These are phyloP conservation scores for Dryas integrifolia DNA, from an alignment of 331 rosid species.

Conservation along the genomic window DNA sequence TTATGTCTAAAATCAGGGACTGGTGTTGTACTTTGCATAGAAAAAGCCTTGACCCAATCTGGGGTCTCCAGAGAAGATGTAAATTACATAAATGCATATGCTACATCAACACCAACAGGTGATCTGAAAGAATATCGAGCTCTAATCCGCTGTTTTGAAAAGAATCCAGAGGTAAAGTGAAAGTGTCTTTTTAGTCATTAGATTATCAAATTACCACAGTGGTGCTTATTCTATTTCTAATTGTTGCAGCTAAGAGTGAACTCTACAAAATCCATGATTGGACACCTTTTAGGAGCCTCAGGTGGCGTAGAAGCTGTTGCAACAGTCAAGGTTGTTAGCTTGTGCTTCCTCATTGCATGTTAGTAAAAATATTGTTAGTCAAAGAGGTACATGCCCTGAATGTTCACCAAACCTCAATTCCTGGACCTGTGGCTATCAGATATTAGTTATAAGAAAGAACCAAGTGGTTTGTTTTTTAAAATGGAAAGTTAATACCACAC, in stretches of 20 bases:
- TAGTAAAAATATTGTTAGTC: too few relatives aligned
- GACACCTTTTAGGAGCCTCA: constrained; percentile 46
- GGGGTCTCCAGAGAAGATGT: constrained; percentile 43
- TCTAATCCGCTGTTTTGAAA: constrained; percentile 36
- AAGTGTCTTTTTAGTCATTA: not conserved
- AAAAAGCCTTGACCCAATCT: constrained; percentile 43
- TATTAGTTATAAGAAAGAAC: too few relatives aligned
- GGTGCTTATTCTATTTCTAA: not conserved
- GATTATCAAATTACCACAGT: not conserved
- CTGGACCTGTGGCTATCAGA: too few relatives aligned
- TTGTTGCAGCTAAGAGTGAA: constrained; percentile 33
- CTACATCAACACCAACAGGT: constrained; percentile 33
- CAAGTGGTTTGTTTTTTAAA: too few relatives aligned
- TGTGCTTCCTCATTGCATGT: not conserved
- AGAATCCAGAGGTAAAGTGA: constrained; percentile 35
- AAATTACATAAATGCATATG: constrained; percentile 47
- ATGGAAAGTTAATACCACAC: too few relatives aligned
- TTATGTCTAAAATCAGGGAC: constrained; percentile 24
- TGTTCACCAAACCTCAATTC: not conserved
- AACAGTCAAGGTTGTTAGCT: constrained; percentile 31
- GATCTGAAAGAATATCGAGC: constrained; percentile 45
- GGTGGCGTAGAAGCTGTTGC: constrained; percentile 49
- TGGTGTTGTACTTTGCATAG: constrained; percentile 40
- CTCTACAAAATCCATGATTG: constrained; percentile 50
- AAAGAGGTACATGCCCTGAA: too few relatives aligned